These are phyloP conservation scores for Coffea eugenioides DNA, from an alignment of 257 asterid species.

Conservation along the genomic window DNA sequence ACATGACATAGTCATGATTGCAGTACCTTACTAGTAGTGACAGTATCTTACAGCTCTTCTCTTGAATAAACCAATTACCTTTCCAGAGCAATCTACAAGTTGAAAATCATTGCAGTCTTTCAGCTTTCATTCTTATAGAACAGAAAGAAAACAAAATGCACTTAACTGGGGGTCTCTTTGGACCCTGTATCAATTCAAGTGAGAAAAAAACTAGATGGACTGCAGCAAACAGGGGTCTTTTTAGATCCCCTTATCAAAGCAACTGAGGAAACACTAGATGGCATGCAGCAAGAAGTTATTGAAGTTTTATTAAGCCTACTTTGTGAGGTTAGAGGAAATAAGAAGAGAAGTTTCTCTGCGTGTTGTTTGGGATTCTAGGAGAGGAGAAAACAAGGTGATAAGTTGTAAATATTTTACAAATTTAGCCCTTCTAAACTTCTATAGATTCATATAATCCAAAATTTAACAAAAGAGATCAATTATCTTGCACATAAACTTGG, in stretches of 20 bases:
- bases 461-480: background rate
- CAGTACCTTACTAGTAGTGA: conserved; percentile 75
- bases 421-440: background rate
- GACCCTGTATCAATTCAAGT: background rate
- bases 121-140: conserved; percentile 14
- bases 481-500: background rate
- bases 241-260: background rate
- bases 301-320: background rate
- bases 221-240: background rate
- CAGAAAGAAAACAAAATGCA: background rate
- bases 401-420: background rate
- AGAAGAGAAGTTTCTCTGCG: background rate
- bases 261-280: background rate
- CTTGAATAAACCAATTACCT: conserved; percentile 95
- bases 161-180: conserved; percentile 1
- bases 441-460: background rate
- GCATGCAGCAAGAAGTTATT: background rate
- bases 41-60: conserved; percentile 92
- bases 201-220: background rate
- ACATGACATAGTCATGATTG: conserved; percentile 5
- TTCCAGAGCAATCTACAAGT: conserved; percentile 74
- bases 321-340: background rate
- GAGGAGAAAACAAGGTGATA: background rate
- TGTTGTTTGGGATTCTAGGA: background rate
- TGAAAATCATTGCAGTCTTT: conserved; percentile 12